Percentiles rank a stretch among this genome's conserved stretches.
These are phyloP conservation scores for Grigorovia jiainica DNA, from an alignment of 805 yeast species.

Conservation along the genomic window DNA sequence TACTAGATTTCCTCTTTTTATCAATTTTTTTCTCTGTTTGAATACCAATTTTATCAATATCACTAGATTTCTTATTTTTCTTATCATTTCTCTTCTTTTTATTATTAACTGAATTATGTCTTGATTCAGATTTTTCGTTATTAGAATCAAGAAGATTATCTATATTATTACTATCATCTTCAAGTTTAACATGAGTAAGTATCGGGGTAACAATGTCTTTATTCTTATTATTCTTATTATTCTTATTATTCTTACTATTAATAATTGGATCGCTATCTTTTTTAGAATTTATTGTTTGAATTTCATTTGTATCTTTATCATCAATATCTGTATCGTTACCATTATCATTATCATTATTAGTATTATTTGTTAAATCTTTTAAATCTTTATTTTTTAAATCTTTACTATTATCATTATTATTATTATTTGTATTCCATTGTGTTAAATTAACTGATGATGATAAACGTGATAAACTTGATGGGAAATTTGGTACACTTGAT, in stretches of 20 bases:
- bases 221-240: neutral
- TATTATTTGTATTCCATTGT: neutral
- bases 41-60: neutral
- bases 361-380: neutral
- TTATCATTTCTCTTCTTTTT: neutral
- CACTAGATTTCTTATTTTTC: neutral
- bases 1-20: neutral
- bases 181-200: too few species aligned
- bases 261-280: neutral
- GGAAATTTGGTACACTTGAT: slow-evolving; percentile 2
- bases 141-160: too few species aligned
- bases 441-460: slow-evolving; percentile 4
- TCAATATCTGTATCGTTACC: neutral
- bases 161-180: too few species aligned
- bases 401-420: neutral
- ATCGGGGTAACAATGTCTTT: too few species aligned
- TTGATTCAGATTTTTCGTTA: too few species aligned
- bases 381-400: neutral
- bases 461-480: slow-evolving; percentile 7
- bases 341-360: neutral
- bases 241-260: neutral
- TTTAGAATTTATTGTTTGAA: neutral
- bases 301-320: neutral
- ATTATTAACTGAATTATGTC: too few species aligned
- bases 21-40: neutral